phyloP scores from a whole-genome alignment of 768 basidiomycete species.

The Mycena latifolia region DNA sequence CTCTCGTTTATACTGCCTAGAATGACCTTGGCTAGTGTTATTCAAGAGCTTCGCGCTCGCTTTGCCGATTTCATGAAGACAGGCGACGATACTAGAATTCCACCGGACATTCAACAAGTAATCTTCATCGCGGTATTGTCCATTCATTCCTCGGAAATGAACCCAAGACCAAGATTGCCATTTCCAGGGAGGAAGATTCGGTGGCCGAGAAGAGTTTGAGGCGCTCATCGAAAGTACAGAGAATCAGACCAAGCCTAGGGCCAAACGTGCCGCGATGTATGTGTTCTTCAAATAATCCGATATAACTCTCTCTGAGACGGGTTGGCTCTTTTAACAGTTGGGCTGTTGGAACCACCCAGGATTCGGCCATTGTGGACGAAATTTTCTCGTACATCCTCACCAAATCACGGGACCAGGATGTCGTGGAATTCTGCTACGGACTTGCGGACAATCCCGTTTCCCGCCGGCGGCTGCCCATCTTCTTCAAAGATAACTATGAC shows the following conservation, averaged over 20 bases:
- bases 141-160: conserved; percentile 33
- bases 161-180: background rate
- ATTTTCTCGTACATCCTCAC: conserved; percentile 70
- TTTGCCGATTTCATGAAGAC: conserved; percentile 80
- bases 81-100: conserved; percentile 80
- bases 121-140: conserved; percentile 68
- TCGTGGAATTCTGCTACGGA: conserved; percentile 57
- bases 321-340: conserved; percentile 52
- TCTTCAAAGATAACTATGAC: conserved; percentile 64
- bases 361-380: conserved; percentile 67
- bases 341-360: conserved; percentile 72
- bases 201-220: conserved; percentile 81
- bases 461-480: conserved; percentile 53
- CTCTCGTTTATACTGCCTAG: background rate
- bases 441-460: conserved; percentile 57
- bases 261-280: conserved; percentile 65
- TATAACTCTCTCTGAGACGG: background rate
- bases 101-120: conserved; percentile 76
- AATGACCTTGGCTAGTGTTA: conserved; percentile 59
- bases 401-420: conserved; percentile 53
- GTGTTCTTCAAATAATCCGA: conserved; percentile 40
- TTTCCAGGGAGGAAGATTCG: conserved; percentile 74
- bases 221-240: conserved; percentile 76
- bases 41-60: conserved; percentile 75
- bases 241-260: conserved; percentile 75